Conservation (phyloP, 176 grass and related monocot species). For the Elaeis guineensis region DNA sequence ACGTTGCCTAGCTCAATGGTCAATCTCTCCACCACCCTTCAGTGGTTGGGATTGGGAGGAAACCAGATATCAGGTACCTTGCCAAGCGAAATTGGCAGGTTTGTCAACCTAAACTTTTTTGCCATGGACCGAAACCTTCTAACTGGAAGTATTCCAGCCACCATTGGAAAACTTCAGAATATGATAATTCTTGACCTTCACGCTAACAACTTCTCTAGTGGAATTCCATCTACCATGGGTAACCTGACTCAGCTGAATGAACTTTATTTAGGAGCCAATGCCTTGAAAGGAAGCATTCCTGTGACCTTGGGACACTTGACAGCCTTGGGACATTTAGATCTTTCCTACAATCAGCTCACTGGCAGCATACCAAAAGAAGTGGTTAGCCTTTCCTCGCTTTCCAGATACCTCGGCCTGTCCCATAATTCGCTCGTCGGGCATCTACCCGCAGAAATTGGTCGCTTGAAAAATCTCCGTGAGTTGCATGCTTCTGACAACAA, state of each 20-base stretch:
- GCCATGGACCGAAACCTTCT: not conserved
- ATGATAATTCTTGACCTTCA: not conserved
- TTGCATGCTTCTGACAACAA: slow-evolving; percentile 11
- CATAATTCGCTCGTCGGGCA: slow-evolving; percentile 17
- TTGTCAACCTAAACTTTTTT: slow-evolving; percentile 6
- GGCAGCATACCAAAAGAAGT: slow-evolving; percentile 17
- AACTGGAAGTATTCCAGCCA: slow-evolving; percentile 24
- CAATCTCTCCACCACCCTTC: slow-evolving; percentile 20
- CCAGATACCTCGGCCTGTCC: slow-evolving; percentile 10
- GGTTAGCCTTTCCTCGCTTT: slow-evolving; percentile 18
- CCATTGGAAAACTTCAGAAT: slow-evolving; percentile 18
- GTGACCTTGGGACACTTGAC: slow-evolving; percentile 14
- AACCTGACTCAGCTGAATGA: slow-evolving; percentile 27
- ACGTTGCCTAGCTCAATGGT: slow-evolving; percentile 9
- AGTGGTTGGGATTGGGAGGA: not conserved
- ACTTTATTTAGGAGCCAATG: slow-evolving; percentile 9
- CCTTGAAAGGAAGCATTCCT: slow-evolving; percentile 20
- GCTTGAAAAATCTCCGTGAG: slow-evolving; percentile 2
- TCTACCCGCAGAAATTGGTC: slow-evolving; percentile 18
- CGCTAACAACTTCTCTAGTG: not conserved
- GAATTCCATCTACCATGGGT: slow-evolving; percentile 5
- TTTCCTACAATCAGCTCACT: slow-evolving; percentile 2
- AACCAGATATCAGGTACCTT: slow-evolving; percentile 21
- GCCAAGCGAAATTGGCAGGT: slow-evolving; percentile 18
- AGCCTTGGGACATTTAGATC: slow-evolving; percentile 3